Base-by-base conservation (phyloP, 345 rosid genomes). In the Excoecaria cochinchinensis region DNA sequence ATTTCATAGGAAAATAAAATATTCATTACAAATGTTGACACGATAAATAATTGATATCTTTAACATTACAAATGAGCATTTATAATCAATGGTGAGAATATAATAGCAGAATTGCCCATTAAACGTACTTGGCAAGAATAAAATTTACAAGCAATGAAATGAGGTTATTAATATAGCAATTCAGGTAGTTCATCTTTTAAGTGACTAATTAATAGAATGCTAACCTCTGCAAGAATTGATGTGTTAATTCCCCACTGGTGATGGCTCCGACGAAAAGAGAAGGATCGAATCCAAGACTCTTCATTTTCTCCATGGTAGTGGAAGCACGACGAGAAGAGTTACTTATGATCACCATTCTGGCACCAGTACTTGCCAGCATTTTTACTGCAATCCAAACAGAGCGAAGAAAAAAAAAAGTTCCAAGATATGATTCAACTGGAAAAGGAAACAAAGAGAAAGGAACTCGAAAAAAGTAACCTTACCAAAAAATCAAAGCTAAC, bases 321-420 rank as follows among this genome's bases (percentile, higher is more conserved):
- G 93, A 90, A 64, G 98, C 95, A 67, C 98, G 94, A 57, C 99
- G 87, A 21, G 99, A 95, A 19, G 99, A 95, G 79, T 92, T 95
- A 80, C 97, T 95, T 61, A 92, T 88, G 42, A 95, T 75, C 72
- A 95, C 97, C 85, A 92, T 92, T 80, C 84, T 91, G 60, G 94
- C 95, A 79, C 97, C 98, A 21, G 70, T 82, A 3, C 72, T 83
- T 31, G 95, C 93, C 48, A 95, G 85, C 81, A 87, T 91, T 82
- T 88, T 84, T 67, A 92, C 99, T 92, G 90, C 24, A 82, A 79
- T 8, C 65, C 77, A 86, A 44, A 74, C 38, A 72, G 15, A 74
- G n/a, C 9, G 50, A 47, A 69, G 25, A 44, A 72, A 58, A 40
- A 63, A 38, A 74, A 56, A 52, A 50, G 19, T 48, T 51, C 14